Conservation (phyloP, 371 early-diverging fungal species). For the Thermomucor indicae-seudaticae region DNA sequence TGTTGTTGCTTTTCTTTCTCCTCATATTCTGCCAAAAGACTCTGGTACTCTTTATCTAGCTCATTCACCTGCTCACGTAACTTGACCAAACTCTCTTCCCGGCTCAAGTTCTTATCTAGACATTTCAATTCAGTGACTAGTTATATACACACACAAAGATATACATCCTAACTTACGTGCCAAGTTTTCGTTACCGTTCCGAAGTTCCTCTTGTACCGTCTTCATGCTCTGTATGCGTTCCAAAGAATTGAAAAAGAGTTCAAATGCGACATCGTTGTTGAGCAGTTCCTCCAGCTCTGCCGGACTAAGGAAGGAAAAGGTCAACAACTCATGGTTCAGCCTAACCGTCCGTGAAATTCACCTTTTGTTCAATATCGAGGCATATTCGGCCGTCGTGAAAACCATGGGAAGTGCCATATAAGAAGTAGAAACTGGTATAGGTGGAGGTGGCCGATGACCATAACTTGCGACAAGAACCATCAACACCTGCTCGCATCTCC, state of each 20-base stretch:
- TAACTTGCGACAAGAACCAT: constrained; percentile 18
- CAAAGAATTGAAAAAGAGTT: constrained; percentile 49
- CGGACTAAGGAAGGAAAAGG: constrained; percentile 19
- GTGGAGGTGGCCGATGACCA: constrained; percentile 39
- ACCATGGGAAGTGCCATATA: neutral
- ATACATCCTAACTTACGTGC: constrained; percentile 40
- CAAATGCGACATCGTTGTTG: constrained; percentile 50
- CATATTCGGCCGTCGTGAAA: constrained; percentile 9
- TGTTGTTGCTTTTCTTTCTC: constrained; percentile 50
- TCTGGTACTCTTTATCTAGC: constrained; percentile 31
- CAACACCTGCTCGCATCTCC: neutral
- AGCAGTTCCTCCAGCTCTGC: constrained; percentile 52
- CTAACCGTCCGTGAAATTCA: too few species aligned
- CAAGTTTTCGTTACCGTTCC: constrained; percentile 54
- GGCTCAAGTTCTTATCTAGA: constrained; percentile 46
- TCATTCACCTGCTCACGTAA: constrained; percentile 35
- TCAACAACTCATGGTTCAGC: too few species aligned
- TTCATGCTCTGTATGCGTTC: constrained; percentile 50
- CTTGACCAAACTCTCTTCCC: constrained; percentile 40
- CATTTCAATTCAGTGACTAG: neutral
- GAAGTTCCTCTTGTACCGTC: constrained; percentile 48
- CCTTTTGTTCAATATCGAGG: constrained; percentile 16
- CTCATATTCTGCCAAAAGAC: constrained; percentile 36
- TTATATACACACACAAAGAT: neutral
- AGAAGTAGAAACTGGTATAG: constrained; percentile 25